Evolutionary conservation across 2,329 filamentous ascomycete species (phyloP).

Genomic region (Daldinia sp.): DNA sequence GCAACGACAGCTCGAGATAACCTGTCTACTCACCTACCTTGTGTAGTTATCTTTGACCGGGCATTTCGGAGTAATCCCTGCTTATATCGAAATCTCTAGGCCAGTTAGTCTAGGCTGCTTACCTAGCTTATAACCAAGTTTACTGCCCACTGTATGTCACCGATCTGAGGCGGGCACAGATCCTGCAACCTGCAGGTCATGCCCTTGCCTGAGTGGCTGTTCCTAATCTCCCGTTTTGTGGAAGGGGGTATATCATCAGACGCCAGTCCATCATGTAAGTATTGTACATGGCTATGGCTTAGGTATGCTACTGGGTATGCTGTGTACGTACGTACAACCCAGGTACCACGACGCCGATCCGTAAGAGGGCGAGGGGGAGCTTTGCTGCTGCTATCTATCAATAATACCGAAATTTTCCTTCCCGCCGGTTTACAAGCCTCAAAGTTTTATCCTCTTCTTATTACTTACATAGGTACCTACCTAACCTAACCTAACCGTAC

Average conservation of each 20-base stretch:
- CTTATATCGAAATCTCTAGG: slow-evolving; percentile 14
- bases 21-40: too few species aligned
- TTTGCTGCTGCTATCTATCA: slow-evolving; percentile 12
- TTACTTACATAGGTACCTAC: too few species aligned
- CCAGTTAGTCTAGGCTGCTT: not conserved
- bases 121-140: not conserved
- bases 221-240: slow-evolving; percentile 31
- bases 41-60: slow-evolving; percentile 3
- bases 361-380: too few species aligned
- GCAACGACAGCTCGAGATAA: not conserved
- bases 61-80: slow-evolving; percentile 27
- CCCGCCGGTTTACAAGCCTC: not conserved
- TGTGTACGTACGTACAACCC: slow-evolving; percentile 3
- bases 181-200: slow-evolving; percentile 28
- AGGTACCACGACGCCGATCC: slow-evolving; percentile 20
- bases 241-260: slow-evolving; percentile 21
- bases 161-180: slow-evolving; percentile 23
- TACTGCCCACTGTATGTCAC: slow-evolving; percentile 7
- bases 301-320: too few species aligned
- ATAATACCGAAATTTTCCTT: slow-evolving; percentile 17
- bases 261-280: slow-evolving; percentile 14
- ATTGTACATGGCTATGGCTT: too few species aligned
- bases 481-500: not conserved
- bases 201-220: slow-evolving; percentile 33
- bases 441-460: not conserved